Conservation (phyloP, 2,329 filamentous ascomycete genomes). For the Botrytis galanthina region DNA sequence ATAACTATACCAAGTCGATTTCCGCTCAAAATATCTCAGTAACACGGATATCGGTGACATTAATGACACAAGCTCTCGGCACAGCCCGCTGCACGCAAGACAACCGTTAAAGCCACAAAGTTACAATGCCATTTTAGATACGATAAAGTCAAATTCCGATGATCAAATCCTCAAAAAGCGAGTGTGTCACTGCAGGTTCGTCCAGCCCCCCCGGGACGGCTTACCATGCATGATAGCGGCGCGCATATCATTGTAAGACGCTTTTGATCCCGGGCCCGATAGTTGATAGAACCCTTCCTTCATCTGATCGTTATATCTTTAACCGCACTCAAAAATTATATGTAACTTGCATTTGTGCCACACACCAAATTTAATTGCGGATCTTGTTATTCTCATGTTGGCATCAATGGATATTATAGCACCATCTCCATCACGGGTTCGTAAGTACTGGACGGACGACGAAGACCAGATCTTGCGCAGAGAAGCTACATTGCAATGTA, state of each 20-base stretch:
- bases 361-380: constrained; percentile 16
- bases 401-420: constrained; percentile 9
- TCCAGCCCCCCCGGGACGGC: constrained; percentile 10
- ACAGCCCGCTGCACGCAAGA: constrained; percentile 14
- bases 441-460: constrained; percentile 17
- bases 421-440: constrained; percentile 16
- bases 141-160: constrained; percentile 3
- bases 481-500: constrained; percentile 17
- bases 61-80: constrained; percentile 3
- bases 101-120: constrained; percentile 16
- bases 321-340: constrained; percentile 13
- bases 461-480: constrained; percentile 14
- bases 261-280: constrained; percentile 13
- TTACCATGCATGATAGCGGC: constrained; percentile 1
- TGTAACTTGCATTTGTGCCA: constrained; percentile 16
- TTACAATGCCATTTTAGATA: not conserved
- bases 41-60: constrained; percentile 4
- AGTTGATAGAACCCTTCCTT: constrained; percentile 12
- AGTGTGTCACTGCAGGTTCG: constrained; percentile 10
- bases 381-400: constrained; percentile 14
- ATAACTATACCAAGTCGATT: constrained; percentile 3
- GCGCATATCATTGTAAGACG: constrained; percentile 4
- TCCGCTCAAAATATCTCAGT: constrained; percentile 5
- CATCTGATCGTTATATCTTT: constrained; percentile 16
- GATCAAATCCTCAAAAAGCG: constrained; percentile 1